phyloP scores from a whole-genome alignment of 208 protist genomes.

The Leishmania aethiopica region DNA sequence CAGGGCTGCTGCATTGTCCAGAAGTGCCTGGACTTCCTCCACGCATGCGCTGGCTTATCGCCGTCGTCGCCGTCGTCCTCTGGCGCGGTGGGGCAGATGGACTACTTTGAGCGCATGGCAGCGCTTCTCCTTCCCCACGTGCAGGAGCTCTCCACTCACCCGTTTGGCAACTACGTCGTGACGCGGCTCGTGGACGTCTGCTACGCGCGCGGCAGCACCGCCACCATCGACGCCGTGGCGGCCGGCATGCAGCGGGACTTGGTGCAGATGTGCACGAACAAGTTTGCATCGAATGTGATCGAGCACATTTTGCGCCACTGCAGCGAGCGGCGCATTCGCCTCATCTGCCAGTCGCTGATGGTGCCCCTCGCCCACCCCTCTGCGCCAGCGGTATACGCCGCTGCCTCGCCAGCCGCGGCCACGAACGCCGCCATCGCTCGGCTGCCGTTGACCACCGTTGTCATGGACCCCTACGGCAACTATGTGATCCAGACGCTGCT shows the following conservation, averaged over 20 bases:
- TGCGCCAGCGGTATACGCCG: background rate
- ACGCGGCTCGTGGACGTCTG: constrained; percentile 91
- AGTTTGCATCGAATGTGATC: constrained; percentile 97
- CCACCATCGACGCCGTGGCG: constrained; percentile 55
- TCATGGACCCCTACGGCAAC: constrained; percentile 96
- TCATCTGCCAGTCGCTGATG: constrained; percentile 56
- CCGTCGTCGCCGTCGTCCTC: background rate
- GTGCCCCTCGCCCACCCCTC: background rate
- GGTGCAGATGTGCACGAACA: constrained; percentile 89
- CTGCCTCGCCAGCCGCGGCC: background rate
- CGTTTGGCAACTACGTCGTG: constrained; percentile 98
- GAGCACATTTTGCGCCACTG: constrained; percentile 93
- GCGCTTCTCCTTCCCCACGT: constrained; percentile 69
- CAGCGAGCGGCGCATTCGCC: constrained; percentile 44
- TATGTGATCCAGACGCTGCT: constrained; percentile 97
- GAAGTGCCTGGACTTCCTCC: constrained; percentile 91
- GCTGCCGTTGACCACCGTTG: constrained; percentile 62
- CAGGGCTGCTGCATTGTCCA: constrained; percentile 95
- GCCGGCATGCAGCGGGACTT: constrained; percentile 31
- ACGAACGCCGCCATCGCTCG: constrained; percentile 8
- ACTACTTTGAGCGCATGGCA: constrained; percentile 40
- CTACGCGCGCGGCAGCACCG: constrained; percentile 45
- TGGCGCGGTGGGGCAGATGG: background rate
- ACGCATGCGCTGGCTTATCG: constrained; percentile 20
- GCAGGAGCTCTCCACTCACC: constrained; percentile 83